These are phyloP conservation scores for Zygoascus bituminiphila DNA, from an alignment of 805 yeast species.

Conservation along the genomic window DNA sequence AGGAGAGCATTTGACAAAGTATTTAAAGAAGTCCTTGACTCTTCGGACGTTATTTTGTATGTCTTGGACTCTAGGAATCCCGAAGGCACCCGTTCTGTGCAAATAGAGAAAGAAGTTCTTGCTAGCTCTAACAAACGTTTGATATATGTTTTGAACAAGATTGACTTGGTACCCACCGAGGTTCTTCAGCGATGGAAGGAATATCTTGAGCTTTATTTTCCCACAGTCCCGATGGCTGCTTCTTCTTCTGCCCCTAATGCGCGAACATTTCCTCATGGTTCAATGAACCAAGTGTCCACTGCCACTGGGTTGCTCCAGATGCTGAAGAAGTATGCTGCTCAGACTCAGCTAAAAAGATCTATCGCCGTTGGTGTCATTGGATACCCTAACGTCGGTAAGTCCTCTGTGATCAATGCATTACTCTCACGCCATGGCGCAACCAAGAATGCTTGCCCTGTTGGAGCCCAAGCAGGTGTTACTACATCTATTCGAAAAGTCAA, in stretches of 20 bases:
- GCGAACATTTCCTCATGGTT: slow-evolving; percentile 58
- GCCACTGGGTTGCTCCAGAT: slow-evolving; percentile 69
- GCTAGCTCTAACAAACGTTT: slow-evolving; percentile 75
- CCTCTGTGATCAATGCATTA: slow-evolving; percentile 85
- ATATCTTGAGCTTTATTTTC: slow-evolving; percentile 73
- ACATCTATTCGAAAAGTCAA: slow-evolving; percentile 87
- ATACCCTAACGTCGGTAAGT: slow-evolving; percentile 95
- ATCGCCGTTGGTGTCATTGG: slow-evolving; percentile 94
- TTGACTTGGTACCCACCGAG: slow-evolving; percentile 83
- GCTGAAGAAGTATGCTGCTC: slow-evolving; percentile 75
- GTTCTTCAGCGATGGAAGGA: slow-evolving; percentile 78
- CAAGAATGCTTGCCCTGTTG: slow-evolving; percentile 83
- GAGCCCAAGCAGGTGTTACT: slow-evolving; percentile 96
- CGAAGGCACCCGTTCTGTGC: slow-evolving; percentile 84
- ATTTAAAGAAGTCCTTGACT: slow-evolving; percentile 86
- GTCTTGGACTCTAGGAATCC: slow-evolving; percentile 98
- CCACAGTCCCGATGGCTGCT: slow-evolving; percentile 84
- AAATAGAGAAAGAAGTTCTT: slow-evolving; percentile 82
- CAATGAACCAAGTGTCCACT: slow-evolving; percentile 61
- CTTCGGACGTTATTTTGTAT: slow-evolving; percentile 82
- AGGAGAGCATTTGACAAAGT: slow-evolving; percentile 85
- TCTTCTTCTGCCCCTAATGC: slow-evolving; percentile 60
- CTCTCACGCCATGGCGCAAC: slow-evolving; percentile 55
- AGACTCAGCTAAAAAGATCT: slow-evolving; percentile 78
- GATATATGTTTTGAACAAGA: slow-evolving; percentile 79